Base-by-base conservation (phyloP, 176 grass and related monocot genomes). In the Alloteropsis semialata region DNA sequence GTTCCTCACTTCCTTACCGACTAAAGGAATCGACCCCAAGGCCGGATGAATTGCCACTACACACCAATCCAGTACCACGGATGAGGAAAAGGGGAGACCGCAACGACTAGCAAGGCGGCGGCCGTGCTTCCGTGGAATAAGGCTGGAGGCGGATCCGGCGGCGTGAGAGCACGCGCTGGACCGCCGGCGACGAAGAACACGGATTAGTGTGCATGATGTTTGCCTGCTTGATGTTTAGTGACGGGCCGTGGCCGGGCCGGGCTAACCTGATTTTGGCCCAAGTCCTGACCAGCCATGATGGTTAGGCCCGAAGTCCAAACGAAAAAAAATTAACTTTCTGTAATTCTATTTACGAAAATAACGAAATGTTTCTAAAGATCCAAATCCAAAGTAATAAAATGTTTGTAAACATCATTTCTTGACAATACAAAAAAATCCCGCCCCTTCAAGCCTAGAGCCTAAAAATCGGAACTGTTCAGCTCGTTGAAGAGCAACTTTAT, bases 1-100 rank as follows among this genome's bases (percentile, higher is more conserved):
- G 43, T 50, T 72, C 24, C 69, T 72, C 50, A 72, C 69, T 50
- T 72, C 24, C 69, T 72, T 72, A 72, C 69, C 25, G 50, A 11
- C 42, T 44, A 46, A 72, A 50, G 15, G 9, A 72, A 50, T 48
- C 69, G 32, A 10, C 49, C 45, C 45, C 2, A 30, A 19, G 42
- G 15, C 69, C 43, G 43, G 16, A 72, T 34, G 25, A 2, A 50
- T 72, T 29, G 16, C 16, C 45, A 33, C 69, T 5, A 27, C 45
- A 13, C 28, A 8, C 2, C 69, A 72, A 10, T 48, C 43, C 7
- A 72, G 8, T 72, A 72, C 7, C 16, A 19, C 3, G 29, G 16
- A 17, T 49, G 14, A 44, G 44, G 34, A 36, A 72, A 32, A 28
- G 27, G 27, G 28, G 16, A 6, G 11, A 5, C 24, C 25, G 30